Percentiles rank a stretch among this genome's conserved stretches.
Conservation (phyloP, 352 stramenopile genomes). For the Globisporangium nagaii region DNA sequence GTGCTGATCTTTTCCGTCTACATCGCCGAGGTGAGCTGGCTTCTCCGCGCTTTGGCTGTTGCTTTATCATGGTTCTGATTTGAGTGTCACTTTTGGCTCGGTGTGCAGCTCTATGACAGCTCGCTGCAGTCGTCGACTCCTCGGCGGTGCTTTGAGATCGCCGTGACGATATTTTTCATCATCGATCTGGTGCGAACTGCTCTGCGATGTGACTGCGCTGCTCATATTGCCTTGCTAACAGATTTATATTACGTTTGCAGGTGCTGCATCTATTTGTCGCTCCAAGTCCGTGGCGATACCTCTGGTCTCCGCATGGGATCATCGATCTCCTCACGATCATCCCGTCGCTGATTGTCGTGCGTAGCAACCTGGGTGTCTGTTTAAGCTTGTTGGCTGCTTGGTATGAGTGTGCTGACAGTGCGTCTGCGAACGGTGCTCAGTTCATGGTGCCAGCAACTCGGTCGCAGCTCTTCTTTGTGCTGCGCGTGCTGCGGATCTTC, state of each 20-base stretch:
- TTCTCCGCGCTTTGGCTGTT: no score
- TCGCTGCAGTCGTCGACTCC: conserved; percentile 11
- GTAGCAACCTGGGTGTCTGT: neutral
- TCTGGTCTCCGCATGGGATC: conserved; percentile 44
- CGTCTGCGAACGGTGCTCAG: conserved; percentile 11
- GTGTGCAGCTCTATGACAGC: conserved; percentile 34
- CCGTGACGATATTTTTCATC: conserved; percentile 51
- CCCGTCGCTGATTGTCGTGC: conserved; percentile 52
- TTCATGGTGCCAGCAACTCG: conserved; percentile 37
- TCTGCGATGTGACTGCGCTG: no score
- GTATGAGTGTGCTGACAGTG: neutral
- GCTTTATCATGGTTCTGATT: no score
- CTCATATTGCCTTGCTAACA: no score
- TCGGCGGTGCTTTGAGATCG: conserved; percentile 28
- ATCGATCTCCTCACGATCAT: conserved; percentile 75
- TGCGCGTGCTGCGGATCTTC: conserved; percentile 67
- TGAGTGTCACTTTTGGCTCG: neutral
- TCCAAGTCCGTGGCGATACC: conserved; percentile 28
- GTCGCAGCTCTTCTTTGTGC: conserved; percentile 54
- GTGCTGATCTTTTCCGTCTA: conserved; percentile 58
- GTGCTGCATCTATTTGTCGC: conserved; percentile 46
- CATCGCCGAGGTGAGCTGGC: conserved; percentile 51
- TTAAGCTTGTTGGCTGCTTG: no score
- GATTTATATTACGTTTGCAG: conserved; percentile 10
- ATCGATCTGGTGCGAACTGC: conserved; percentile 39